Evolutionary conservation across 805 yeast species (phyloP).

Genomic region (Ogataea pini): DNA sequence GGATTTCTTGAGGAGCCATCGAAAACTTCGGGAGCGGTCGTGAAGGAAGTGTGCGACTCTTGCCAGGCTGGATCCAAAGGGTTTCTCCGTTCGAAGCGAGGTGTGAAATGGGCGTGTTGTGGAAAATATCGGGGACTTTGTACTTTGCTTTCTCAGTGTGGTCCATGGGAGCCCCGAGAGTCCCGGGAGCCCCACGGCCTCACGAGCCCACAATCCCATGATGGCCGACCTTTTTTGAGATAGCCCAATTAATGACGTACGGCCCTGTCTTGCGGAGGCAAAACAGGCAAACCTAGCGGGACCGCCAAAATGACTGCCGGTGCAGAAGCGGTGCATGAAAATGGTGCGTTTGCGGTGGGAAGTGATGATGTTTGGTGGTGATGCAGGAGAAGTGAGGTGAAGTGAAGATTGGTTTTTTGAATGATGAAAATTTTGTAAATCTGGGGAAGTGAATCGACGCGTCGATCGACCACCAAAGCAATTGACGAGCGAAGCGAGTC

Average conservation of each 20-base stretch:
- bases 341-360: background rate
- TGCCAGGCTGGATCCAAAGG: conserved; percentile 1
- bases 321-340: too few relatives aligned
- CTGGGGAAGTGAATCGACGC: background rate
- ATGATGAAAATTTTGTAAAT: conserved; percentile 1
- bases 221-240: too few relatives aligned
- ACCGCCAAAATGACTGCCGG: too few relatives aligned
- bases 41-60: background rate
- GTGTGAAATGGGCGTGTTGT: background rate
- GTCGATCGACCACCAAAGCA: background rate
- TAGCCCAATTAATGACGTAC: too few relatives aligned
- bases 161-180: too few relatives aligned
- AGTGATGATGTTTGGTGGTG: background rate
- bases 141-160: too few relatives aligned
- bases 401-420: background rate
- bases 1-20: conserved; percentile 76
- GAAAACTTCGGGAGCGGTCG: conserved; percentile 36
- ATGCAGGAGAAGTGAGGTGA: background rate
- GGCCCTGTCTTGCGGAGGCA: too few relatives aligned
- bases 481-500: background rate
- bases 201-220: too few relatives aligned
- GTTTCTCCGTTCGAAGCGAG: background rate
- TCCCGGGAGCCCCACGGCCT: too few relatives aligned
- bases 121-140: too few relatives aligned
- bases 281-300: too few relatives aligned